Evolutionary conservation across 176 grass and related monocot species (phyloP), one percentile per base, ranked within the genome.

Genomic region (Alopecurus myosuroides): DNA sequence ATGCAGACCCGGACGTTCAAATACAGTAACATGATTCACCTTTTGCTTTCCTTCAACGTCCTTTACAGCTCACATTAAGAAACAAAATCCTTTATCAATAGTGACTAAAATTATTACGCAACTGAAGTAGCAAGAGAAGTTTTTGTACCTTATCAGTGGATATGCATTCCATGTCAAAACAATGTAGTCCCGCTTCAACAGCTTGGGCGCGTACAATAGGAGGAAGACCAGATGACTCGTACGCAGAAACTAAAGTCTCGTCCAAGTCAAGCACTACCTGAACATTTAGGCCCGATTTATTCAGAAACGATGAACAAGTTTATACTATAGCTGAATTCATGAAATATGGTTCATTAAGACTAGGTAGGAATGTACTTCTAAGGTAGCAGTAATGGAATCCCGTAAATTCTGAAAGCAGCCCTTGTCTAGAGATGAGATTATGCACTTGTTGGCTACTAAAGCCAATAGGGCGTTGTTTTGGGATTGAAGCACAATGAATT

Each of bases 191-290:
- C 22, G 85, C 88, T 88, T 99, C 93, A 84, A 97, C 82, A 83
- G 97, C 97, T 78, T 97, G 97, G 10, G 85, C 86, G 56, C 90
- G 86, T 71, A 99, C 84, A 87, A 94, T 84, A 84, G 88, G 33
- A 65, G 97, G 97, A 78, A 99, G 88, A 64, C 88, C 91, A 80
- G 97, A 94, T 60, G 97, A 91, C n/a, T 99, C 97, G 69, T 99
- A 99, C 7, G 97, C 97, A 83, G 94, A 99, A 84, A 99, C 94
- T 90, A 99, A 87, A 85, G 97, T 99, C 88, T 99, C 94, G 42
- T 99, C 97, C 90, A 99, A 88, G 73, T 99, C 97, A 73, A 99
- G 93, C 77, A 99, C 97, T 70, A 99, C 88, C 97, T 99, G 70
- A 84, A 89, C 18, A 90, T 70, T 79, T 28, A 82, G 50, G 7